Evolutionary conservation across 1,284 basidiomycete genomes (phyloP).

Genomic region (Cryptococcus sp.): DNA sequence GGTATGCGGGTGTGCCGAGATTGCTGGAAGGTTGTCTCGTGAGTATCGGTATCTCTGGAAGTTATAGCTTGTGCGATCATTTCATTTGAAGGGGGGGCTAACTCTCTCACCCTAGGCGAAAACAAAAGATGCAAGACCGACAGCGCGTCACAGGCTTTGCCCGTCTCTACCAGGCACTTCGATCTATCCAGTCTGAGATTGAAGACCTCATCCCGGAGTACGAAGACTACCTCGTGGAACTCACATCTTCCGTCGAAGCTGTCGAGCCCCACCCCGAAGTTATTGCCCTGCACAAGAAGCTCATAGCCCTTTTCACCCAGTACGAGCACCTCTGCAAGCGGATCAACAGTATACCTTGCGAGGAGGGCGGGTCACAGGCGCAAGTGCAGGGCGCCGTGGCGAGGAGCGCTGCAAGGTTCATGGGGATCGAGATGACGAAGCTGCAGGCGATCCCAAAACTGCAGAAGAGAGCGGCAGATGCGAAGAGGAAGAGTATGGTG

Average conservation of each 20-base stretch:
- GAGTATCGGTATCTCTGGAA: slow-evolving; percentile 43
- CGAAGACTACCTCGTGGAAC: slow-evolving; percentile 61
- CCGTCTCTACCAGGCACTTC: slow-evolving; percentile 69
- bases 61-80: no score
- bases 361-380: slow-evolving; percentile 69
- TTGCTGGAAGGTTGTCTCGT: slow-evolving; percentile 76
- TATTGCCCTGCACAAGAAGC: slow-evolving; percentile 66
- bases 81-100: no score
- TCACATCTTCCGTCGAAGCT: slow-evolving; percentile 52
- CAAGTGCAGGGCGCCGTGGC: slow-evolving; percentile 77
- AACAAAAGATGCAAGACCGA: slow-evolving; percentile 74
- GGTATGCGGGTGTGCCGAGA: slow-evolving; percentile 78
- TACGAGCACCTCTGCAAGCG: slow-evolving; percentile 87
- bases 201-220: slow-evolving; percentile 65
- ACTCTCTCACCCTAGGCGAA: slow-evolving; percentile 59
- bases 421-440: slow-evolving; percentile 66
- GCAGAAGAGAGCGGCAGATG: slow-evolving; percentile 45
- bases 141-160: slow-evolving; percentile 62
- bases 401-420: slow-evolving; percentile 70
- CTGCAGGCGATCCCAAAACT: slow-evolving; percentile 57
- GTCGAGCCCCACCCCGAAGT: slow-evolving; percentile 57
- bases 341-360: slow-evolving; percentile 67
- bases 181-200: slow-evolving; percentile 72
- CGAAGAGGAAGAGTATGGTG: slow-evolving; percentile 24
- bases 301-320: slow-evolving; percentile 75